A percentile compares a stretch with the other conserved stretches of the same genome.
These are phyloP conservation scores for Brassica cretica DNA, from an alignment of 345 rosid species.

Conservation along the genomic window DNA sequence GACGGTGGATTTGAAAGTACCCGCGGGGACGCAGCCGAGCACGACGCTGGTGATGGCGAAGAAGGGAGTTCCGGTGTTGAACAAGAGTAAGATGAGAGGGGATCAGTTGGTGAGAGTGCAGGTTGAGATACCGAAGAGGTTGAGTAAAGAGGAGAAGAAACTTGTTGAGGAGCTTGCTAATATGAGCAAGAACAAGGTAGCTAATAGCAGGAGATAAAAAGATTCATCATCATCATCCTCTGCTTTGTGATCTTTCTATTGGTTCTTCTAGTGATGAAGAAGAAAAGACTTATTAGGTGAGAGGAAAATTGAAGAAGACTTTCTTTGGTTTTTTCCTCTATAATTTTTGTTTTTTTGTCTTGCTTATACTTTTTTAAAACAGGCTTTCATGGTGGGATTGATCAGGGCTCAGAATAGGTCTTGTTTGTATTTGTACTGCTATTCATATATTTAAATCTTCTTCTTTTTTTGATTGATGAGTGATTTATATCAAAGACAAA, in stretches of 20 bases:
- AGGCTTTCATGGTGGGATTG: background rate
- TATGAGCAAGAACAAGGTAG: slow-evolving; percentile 83
- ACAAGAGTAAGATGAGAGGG: slow-evolving; percentile 87
- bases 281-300: slow-evolving; percentile 20
- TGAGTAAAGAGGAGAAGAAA: slow-evolving; percentile 84
- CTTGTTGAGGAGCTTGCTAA: slow-evolving; percentile 88
- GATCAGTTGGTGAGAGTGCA: slow-evolving; percentile 97
- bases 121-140: slow-evolving; percentile 91
- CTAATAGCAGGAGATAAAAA: slow-evolving; percentile 59
- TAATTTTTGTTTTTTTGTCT: slow-evolving; percentile 20
- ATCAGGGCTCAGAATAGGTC: slow-evolving; percentile 34
- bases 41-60: slow-evolving; percentile 93
- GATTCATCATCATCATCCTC: slow-evolving; percentile 2
- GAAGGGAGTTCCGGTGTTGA: slow-evolving; percentile 87
- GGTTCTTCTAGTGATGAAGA: slow-evolving; percentile 5
- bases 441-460: slow-evolving; percentile 9
- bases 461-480: background rate
- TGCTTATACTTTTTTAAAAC: background rate
- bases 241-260: slow-evolving; percentile 19
- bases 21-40: slow-evolving; percentile 91
- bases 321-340: slow-evolving; percentile 20
- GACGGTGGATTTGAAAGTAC: slow-evolving; percentile 88
- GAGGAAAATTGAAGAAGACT: slow-evolving; percentile 11
- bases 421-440: slow-evolving; percentile 31
- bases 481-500: background rate